phyloP scores from a whole-genome alignment of 495 filamentous ascomycete species.

The Aspergillus incahuasiensis region DNA sequence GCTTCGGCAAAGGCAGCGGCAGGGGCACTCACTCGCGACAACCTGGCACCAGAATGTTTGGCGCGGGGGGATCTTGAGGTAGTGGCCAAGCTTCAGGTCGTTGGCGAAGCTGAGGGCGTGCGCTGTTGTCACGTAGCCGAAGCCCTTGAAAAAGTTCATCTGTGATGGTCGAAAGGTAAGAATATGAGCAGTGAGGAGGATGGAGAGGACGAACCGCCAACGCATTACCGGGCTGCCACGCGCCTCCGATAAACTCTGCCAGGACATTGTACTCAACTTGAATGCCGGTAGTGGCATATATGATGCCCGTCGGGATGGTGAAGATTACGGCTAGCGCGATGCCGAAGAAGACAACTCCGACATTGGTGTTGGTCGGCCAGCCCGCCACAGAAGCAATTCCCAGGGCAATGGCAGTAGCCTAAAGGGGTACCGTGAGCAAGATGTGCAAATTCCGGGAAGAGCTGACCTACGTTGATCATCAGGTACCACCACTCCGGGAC shows the following conservation, averaged over 20 bases:
- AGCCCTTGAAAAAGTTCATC: constrained; percentile 61
- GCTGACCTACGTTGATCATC: background rate
- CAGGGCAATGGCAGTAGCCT: background rate
- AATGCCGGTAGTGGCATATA: background rate
- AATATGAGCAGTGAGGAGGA: background rate
- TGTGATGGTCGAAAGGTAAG: background rate
- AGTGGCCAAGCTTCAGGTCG: constrained; percentile 43
- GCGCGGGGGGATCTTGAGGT: constrained; percentile 39
- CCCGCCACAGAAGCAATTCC: too few relatives aligned
- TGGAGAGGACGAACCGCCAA: constrained; percentile 44
- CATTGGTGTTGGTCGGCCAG: background rate
- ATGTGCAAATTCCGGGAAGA: background rate
- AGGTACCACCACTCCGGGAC: background rate
- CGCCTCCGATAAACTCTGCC: constrained; percentile 69
- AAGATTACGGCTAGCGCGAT: background rate
- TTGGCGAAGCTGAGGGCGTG: constrained; percentile 40
- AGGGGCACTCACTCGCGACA: constrained; percentile 30
- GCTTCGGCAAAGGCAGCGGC: too few relatives aligned
- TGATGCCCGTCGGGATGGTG: background rate
- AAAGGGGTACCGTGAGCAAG: background rate
- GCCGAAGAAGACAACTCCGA: background rate
- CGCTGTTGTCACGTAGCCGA: constrained; percentile 54
- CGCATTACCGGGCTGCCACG: constrained; percentile 71
- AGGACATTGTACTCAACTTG: constrained; percentile 56
- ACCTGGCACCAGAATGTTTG: constrained; percentile 36